These are phyloP conservation scores for Starmerella roubikii DNA, from an alignment of 805 yeast genomes.

Conservation along the genomic window DNA sequence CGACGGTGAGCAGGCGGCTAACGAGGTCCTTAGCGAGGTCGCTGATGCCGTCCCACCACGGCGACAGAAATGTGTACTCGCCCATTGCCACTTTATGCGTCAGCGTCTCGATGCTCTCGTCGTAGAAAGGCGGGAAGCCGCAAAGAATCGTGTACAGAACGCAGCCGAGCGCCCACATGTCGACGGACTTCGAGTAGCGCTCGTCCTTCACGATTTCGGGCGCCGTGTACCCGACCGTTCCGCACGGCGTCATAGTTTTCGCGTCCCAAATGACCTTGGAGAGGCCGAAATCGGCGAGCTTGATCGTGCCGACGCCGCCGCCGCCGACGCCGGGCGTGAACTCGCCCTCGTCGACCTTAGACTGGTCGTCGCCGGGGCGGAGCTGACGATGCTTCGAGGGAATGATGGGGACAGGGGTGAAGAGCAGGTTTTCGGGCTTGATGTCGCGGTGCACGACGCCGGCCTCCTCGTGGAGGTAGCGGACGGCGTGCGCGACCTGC, in stretches of 20 bases:
- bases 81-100: slow-evolving; percentile 73
- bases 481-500: slow-evolving; percentile 58
- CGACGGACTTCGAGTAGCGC: slow-evolving; percentile 83
- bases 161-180: slow-evolving; percentile 98
- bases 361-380: slow-evolving; percentile 31
- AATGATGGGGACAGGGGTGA: slow-evolving; percentile 38
- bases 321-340: slow-evolving; percentile 74
- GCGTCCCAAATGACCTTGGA: slow-evolving; percentile 81
- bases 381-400: slow-evolving; percentile 26
- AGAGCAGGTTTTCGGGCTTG: slow-evolving; percentile 66
- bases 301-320: slow-evolving; percentile 80
- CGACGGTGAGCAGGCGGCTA: slow-evolving; percentile 51
- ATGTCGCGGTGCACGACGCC: slow-evolving; percentile 70
- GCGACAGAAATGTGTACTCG: slow-evolving; percentile 58
- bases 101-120: slow-evolving; percentile 57
- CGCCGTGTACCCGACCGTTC: slow-evolving; percentile 96
- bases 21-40: slow-evolving; percentile 58
- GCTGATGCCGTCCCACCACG: slow-evolving; percentile 85
- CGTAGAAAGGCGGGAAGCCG: slow-evolving; percentile 97
- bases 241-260: slow-evolving; percentile 93
- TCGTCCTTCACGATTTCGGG: slow-evolving; percentile 96
- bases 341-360: slow-evolving; percentile 73
- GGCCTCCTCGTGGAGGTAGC: slow-evolving; percentile 56
- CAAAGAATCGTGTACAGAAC: slow-evolving; percentile 84
- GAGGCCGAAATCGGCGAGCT: slow-evolving; percentile 89